A percentile compares a stretch with the other conserved stretches of the same genome.
Evolutionary conservation across 2,329 filamentous ascomycete species (phyloP).

Genomic region (Hymenoscyphus fructigenus): DNA sequence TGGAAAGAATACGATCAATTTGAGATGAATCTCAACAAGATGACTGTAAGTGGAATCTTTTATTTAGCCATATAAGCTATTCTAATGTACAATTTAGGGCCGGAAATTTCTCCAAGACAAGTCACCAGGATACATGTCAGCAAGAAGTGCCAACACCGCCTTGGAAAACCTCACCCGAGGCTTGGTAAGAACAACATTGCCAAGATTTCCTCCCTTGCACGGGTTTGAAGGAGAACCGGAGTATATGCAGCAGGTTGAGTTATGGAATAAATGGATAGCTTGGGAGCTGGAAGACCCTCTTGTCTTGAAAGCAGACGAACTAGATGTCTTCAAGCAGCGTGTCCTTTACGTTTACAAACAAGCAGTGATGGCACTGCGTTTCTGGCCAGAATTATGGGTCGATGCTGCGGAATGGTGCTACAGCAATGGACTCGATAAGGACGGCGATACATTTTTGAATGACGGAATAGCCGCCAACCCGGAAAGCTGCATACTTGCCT

Average conservation of each 20-base stretch:
- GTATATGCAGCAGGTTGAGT: constrained; percentile 76
- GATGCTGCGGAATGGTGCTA: constrained; percentile 93
- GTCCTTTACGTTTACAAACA: constrained; percentile 92
- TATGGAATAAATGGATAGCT: constrained; percentile 91
- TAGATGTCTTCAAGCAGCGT: constrained; percentile 70
- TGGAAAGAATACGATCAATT: constrained; percentile 99
- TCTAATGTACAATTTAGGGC: constrained; percentile 58
- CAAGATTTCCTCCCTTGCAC: constrained; percentile 75
- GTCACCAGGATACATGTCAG: constrained; percentile 93
- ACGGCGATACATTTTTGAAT: constrained; percentile 67
- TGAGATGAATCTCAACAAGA: constrained; percentile 90
- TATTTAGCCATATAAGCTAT: constrained; percentile 13
- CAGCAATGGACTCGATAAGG: constrained; percentile 67
- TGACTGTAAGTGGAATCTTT: constrained; percentile 61
- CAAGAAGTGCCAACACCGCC: constrained; percentile 83
- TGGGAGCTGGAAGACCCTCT: constrained; percentile 96
- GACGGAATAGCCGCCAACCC: constrained; percentile 88
- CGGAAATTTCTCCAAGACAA: constrained; percentile 93
- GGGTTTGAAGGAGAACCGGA: constrained; percentile 87
- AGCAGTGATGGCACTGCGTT: constrained; percentile 86
- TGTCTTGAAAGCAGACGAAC: constrained; percentile 80
- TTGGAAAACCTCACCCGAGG: constrained; percentile 84
- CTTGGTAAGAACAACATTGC: constrained; percentile 73
- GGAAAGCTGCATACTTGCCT: constrained; percentile 85
- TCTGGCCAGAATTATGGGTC: constrained; percentile 95